phyloP scores from a whole-genome alignment of 1,284 basidiomycete species.

The Stygiomarasmius scandens region DNA sequence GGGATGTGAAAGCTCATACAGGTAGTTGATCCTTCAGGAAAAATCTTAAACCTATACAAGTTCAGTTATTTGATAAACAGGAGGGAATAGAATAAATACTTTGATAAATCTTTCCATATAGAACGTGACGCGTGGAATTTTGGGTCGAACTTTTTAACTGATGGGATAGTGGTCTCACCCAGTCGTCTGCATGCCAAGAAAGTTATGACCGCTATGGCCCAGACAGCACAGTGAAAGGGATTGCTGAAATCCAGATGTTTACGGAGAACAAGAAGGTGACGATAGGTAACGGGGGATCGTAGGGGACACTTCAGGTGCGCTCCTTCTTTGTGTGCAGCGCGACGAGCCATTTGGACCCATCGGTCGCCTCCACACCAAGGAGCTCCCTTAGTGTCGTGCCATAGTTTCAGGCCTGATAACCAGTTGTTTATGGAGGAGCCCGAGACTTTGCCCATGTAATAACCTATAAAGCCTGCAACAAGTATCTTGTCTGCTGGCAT shows the following conservation, averaged over 20 bases:
- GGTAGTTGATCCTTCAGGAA: too few species aligned
- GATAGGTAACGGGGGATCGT: conserved; percentile 7
- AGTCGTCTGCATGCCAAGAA: conserved; percentile 24
- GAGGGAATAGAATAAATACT: too few species aligned
- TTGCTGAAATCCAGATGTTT: conserved; percentile 8
- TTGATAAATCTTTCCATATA: too few species aligned
- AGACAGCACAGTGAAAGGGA: conserved; percentile 16
- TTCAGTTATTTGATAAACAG: too few species aligned
- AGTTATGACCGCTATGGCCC: conserved; percentile 15
- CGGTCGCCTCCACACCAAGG: conserved; percentile 9
- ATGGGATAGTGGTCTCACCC: conserved; percentile 23
- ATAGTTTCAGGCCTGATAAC: conserved; percentile 10
- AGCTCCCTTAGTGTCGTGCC: conserved; percentile 10
- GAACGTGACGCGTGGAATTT: background rate
- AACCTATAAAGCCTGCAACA: conserved; percentile 16
- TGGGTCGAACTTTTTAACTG: conserved; percentile 1
- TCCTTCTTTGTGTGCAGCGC: conserved; percentile 15
- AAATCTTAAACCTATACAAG: too few species aligned
- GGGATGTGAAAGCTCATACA: conserved; percentile 6
- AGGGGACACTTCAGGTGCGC: conserved; percentile 8
- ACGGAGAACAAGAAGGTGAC: conserved; percentile 12
- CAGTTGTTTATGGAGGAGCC: conserved; percentile 5
- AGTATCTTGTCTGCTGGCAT: conserved; percentile 23
- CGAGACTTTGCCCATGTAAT: background rate
- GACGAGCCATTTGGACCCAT: conserved; percentile 15